These are phyloP conservation scores for Pythium rhizo-oryzae DNA, from an alignment of 352 stramenopile genomes.

Conservation along the genomic window DNA sequence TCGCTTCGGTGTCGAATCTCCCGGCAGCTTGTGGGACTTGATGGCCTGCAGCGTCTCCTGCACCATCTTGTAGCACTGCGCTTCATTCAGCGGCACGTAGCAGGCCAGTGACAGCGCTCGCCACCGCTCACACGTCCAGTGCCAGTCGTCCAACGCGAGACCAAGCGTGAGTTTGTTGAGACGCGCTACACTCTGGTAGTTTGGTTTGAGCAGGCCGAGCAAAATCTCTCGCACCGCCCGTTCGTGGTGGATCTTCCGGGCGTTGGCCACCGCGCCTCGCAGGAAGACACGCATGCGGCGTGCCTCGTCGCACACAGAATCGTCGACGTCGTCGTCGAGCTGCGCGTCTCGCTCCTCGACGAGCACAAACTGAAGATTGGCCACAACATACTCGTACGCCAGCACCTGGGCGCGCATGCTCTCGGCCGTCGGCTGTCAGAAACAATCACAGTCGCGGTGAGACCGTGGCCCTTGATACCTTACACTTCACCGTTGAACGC, in stretches of 20 bases:
- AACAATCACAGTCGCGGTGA: no score
- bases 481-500: no score
- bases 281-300: not conserved
- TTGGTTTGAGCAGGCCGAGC: not conserved
- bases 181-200: not conserved
- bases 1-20: not conserved
- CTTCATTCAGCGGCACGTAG: not conserved
- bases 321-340: not conserved
- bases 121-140: constrained; percentile 15
- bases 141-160: constrained; percentile 6
- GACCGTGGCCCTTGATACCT: no score
- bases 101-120: not conserved
- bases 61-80: not conserved
- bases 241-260: not conserved
- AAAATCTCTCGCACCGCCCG: not conserved
- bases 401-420: no score
- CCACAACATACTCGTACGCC: no score
- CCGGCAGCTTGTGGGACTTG: not conserved
- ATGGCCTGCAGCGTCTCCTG: not conserved
- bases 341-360: not conserved
- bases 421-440: no score
- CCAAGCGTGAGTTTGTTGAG: constrained; percentile 4
- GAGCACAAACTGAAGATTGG: no score
- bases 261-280: not conserved
- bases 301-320: not conserved